phyloP scores from a whole-genome alignment of 176 grass and related monocot genomes.

The Triticum timopheevii region DNA sequence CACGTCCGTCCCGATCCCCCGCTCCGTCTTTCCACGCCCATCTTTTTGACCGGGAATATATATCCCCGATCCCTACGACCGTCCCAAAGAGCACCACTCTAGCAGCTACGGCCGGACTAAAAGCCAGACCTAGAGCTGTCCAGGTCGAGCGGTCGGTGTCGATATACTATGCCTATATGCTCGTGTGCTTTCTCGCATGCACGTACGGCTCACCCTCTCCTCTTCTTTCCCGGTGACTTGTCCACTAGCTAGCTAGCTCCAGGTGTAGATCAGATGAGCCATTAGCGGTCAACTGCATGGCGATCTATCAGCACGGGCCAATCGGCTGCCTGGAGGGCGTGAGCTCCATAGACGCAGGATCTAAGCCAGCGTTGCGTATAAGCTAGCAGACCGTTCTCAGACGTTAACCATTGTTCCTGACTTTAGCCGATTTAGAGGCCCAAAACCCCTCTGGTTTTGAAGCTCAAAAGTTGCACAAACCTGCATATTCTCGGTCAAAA shows the following conservation, averaged over 20 bases:
- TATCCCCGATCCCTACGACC: slow-evolving; percentile 11
- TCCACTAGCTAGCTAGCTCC: background rate
- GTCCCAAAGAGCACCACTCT: slow-evolving; percentile 22
- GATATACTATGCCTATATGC: background rate
- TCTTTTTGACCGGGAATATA: slow-evolving; percentile 70
- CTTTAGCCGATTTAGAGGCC: background rate
- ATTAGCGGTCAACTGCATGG: background rate
- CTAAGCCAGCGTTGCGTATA: slow-evolving; percentile 31
- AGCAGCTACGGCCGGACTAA: slow-evolving; percentile 2
- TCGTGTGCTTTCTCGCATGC: slow-evolving; percentile 27
- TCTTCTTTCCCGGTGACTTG: background rate
- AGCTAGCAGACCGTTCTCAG: background rate
- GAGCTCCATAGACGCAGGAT: slow-evolving; percentile 25
- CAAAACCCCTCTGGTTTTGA: background rate
- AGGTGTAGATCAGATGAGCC: background rate
- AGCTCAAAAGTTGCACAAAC: background rate
- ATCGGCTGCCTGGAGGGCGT: background rate
- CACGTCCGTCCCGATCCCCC: background rate
- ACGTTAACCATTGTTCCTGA: background rate
- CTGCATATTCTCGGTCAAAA: background rate
- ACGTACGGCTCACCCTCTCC: slow-evolving; percentile 35
- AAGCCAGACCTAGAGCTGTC: background rate
- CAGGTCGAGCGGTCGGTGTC: background rate
- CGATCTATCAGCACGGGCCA: background rate
- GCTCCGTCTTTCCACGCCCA: slow-evolving; percentile 34